These are phyloP conservation scores for Crocinoboletus sp. DNA, from an alignment of 1,284 basidiomycete genomes.

Conservation along the genomic window DNA sequence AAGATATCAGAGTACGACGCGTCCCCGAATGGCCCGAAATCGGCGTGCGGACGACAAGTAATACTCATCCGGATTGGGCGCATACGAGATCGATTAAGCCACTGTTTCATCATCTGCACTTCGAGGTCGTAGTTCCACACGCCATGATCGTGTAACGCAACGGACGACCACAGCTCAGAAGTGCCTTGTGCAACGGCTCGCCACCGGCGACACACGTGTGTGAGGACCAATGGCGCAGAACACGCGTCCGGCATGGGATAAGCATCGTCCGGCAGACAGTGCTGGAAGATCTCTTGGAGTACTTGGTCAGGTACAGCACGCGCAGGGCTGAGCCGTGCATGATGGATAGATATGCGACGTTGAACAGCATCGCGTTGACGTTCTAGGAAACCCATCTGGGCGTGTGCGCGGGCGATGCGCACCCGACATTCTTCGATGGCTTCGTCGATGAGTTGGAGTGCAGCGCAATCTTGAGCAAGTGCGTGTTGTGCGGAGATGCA, in stretches of 20 bases:
- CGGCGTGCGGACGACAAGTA: conserved; percentile 17
- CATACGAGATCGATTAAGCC: conserved; percentile 19
- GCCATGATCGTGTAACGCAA: conserved; percentile 25
- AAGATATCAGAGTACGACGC: conserved; percentile 19
- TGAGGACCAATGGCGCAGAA: conserved; percentile 27
- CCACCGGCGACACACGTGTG: conserved; percentile 32
- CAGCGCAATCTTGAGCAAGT: conserved; percentile 12
- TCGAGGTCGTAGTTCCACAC: conserved; percentile 28
- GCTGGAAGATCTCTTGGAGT: conserved; percentile 30
- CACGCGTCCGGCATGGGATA: conserved; percentile 21
- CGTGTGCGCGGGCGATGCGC: conserved; percentile 15
- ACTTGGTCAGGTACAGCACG: conserved; percentile 29
- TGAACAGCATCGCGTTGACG: conserved; percentile 14
- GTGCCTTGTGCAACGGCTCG: conserved; percentile 23
- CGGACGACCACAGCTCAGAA: conserved; percentile 30
- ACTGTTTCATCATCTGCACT: conserved; percentile 22
- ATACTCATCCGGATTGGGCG: conserved; percentile 26
- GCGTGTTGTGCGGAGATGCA: conserved; percentile 13
- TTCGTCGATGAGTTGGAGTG: conserved; percentile 14
- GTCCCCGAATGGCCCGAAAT: conserved; percentile 15
- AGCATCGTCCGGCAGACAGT: conserved; percentile 22
- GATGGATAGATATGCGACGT: conserved; percentile 21
- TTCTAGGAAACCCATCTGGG: conserved; percentile 19
- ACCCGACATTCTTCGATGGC: conserved; percentile 16
- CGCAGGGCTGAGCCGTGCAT: conserved; percentile 26